phyloP scores from a whole-genome alignment of 352 stramenopile species.

The Phytophthora crassamura region DNA sequence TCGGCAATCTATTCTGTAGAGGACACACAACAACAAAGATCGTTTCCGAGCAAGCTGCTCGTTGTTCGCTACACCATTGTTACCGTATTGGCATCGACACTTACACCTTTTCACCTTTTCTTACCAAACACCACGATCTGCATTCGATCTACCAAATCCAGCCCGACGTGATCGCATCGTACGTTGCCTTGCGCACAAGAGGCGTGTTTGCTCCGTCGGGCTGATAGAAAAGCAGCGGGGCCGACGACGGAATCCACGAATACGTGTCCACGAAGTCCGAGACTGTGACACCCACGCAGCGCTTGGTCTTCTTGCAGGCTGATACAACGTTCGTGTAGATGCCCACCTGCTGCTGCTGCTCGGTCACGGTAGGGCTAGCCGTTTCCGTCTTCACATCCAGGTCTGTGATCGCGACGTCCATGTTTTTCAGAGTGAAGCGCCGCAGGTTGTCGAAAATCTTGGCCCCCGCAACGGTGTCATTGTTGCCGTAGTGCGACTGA shows the following conservation, averaged over 20 bases:
- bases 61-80: background rate
- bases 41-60: no score
- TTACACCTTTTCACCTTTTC: constrained; percentile 4
- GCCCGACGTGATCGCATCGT: constrained; percentile 25
- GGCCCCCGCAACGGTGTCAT: background rate
- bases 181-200: constrained; percentile 25
- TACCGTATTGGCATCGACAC: constrained; percentile 8
- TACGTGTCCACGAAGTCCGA: constrained; percentile 32
- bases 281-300: constrained; percentile 21
- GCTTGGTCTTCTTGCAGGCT: constrained; percentile 27
- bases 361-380: constrained; percentile 8
- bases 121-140: constrained; percentile 1
- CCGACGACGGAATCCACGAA: constrained; percentile 18
- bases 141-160: constrained; percentile 28
- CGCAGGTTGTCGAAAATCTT: constrained; percentile 28
- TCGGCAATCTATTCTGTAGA: no score
- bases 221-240: constrained; percentile 28
- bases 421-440: constrained; percentile 21
- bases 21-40: no score
- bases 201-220: constrained; percentile 19
- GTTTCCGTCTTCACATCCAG: constrained; percentile 28
- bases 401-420: constrained; percentile 33
- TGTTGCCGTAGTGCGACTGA: constrained; percentile 25
- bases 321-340: constrained; percentile 23
- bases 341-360: constrained; percentile 19